These are phyloP conservation scores for Prorocentrum cordatum DNA, from an alignment of 169 alveolate species.

Conservation along the genomic window DNA sequence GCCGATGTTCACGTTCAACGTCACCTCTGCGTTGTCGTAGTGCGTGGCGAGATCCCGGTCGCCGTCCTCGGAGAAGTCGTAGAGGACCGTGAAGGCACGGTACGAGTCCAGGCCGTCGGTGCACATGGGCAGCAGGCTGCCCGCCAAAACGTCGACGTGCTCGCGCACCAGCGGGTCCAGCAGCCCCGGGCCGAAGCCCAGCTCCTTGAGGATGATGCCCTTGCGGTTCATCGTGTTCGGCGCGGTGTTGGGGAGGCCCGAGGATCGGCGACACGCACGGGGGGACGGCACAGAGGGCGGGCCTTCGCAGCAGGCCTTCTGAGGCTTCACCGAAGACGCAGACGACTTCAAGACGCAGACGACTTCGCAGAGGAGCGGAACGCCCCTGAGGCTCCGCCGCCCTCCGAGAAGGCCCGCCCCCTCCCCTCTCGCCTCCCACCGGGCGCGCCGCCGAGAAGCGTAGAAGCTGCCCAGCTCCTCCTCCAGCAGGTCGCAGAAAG, in stretches of 20 bases:
- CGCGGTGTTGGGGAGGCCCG: constrained; percentile 44
- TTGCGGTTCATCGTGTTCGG: constrained; percentile 65
- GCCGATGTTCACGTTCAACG: constrained; percentile 59
- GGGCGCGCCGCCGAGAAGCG: too few relatives aligned
- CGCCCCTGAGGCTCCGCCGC: too few relatives aligned
- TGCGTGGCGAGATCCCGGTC: constrained; percentile 48
- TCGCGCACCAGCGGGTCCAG: neutral
- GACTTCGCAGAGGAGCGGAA: too few relatives aligned
- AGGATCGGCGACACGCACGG: too few relatives aligned
- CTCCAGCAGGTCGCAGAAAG: constrained; percentile 40
- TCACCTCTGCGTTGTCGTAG: constrained; percentile 64
- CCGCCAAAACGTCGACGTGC: neutral
- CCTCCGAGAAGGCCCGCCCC: too few relatives aligned
- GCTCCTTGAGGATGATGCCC: constrained; percentile 46
- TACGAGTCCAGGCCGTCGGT: constrained; percentile 20
- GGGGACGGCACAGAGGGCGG: too few relatives aligned
- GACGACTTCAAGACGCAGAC: too few relatives aligned
- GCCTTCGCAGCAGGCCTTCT: too few relatives aligned
- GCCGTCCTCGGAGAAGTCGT: constrained; percentile 3
- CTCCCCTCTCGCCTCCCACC: too few relatives aligned
- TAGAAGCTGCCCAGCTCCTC: too few relatives aligned
- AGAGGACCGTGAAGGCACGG: constrained; percentile 62
- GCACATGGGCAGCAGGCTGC: neutral
- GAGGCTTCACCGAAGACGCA: too few relatives aligned
- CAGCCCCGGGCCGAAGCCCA: constrained; percentile 21